Evolutionary conservation across 2,329 filamentous ascomycete genomes (phyloP).

Genomic region (Teratosphaeria destructans): DNA sequence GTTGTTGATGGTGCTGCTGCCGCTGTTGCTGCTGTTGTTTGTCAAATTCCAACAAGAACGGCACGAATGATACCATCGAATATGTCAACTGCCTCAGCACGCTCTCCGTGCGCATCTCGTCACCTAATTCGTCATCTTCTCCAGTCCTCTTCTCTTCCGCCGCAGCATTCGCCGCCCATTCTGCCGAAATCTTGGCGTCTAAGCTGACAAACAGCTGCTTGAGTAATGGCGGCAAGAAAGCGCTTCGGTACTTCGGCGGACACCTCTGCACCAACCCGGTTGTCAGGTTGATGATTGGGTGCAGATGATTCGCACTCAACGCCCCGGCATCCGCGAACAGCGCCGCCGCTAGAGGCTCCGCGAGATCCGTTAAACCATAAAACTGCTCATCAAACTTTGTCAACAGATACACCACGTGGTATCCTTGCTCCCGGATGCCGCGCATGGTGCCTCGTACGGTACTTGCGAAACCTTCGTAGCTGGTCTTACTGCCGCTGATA

Average conservation of each 20-base stretch:
- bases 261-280: conserved; percentile 87
- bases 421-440: conserved; percentile 84
- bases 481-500: conserved; percentile 78
- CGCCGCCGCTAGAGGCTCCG: conserved; percentile 70
- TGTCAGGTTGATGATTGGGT: conserved; percentile 81
- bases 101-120: conserved; percentile 98
- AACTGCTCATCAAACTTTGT: conserved; percentile 78
- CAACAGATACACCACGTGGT: conserved; percentile 90
- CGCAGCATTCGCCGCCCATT: conserved; percentile 65
- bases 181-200: conserved; percentile 72
- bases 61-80: conserved; percentile 83
- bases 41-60: conserved; percentile 66
- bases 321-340: conserved; percentile 73
- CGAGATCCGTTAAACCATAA: conserved; percentile 79
- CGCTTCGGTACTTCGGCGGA: conserved; percentile 61
- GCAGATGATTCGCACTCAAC: conserved; percentile 85
- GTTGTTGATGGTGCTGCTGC: conserved; percentile 4
- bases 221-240: conserved; percentile 78
- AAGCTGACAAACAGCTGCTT: conserved; percentile 75
- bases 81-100: conserved; percentile 88
- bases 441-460: conserved; percentile 82
- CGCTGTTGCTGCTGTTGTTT: conserved; percentile 35
- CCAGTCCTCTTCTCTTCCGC: conserved; percentile 47
- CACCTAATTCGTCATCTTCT: conserved; percentile 59
- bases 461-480: conserved; percentile 86